Conservation (phyloP, 495 filamentous ascomycete species). For the Aspergillus diversus region DNA sequence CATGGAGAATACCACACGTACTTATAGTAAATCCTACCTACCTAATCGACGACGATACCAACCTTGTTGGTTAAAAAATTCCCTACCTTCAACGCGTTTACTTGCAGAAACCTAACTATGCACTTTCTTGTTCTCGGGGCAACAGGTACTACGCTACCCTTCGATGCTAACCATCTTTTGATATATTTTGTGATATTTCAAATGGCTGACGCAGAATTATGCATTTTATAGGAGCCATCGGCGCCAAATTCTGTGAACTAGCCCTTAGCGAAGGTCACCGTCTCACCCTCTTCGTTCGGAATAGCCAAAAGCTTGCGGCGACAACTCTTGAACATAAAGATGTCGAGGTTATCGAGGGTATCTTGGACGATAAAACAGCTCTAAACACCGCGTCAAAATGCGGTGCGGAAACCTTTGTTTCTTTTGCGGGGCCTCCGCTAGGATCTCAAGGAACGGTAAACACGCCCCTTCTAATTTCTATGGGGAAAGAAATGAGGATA, state of each 20-base stretch:
- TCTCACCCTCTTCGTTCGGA: conserved; percentile 5
- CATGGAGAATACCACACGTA: too few relatives aligned
- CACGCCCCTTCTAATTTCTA: not conserved
- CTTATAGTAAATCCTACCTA: too few relatives aligned
- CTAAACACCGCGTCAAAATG: conserved; percentile 15
- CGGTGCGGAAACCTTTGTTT: conserved; percentile 20
- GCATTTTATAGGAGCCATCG: conserved; percentile 10
- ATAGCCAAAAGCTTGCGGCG: not conserved
- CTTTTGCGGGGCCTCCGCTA: conserved; percentile 20
- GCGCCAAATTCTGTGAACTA: conserved; percentile 19
- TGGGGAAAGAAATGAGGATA: not conserved
- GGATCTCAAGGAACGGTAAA: conserved; percentile 18
- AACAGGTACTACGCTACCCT: conserved; percentile 1
- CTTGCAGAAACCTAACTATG: not conserved
- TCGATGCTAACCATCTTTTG: not conserved
- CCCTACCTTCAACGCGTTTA: too few relatives aligned
- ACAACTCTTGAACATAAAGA: not conserved
- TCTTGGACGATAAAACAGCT: not conserved
- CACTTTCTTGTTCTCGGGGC: not conserved
- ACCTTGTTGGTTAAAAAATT: too few relatives aligned
- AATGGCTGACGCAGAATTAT: too few relatives aligned
- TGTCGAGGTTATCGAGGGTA: not conserved
- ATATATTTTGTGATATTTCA: not conserved
- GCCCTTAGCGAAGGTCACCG: conserved; percentile 16
- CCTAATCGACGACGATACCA: too few relatives aligned